Conservation (phyloP, 306 rosid species). For the Cicer yamashitae region DNA sequence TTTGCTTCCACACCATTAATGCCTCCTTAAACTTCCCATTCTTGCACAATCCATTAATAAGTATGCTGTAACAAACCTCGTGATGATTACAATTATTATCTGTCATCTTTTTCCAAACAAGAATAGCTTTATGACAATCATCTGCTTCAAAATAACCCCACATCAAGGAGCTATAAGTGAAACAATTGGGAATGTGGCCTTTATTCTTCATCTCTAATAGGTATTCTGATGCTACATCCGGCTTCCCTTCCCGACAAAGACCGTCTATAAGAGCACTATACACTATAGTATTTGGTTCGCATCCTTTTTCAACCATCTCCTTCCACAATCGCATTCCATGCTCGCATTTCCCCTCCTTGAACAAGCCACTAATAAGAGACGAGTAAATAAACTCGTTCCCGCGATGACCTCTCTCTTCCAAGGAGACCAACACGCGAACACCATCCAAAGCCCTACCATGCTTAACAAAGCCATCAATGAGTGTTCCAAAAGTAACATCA, state of each 20-base stretch:
- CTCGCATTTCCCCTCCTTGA: conserved; percentile 77
- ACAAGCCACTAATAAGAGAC: conserved; percentile 81
- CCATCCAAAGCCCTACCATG: conserved; percentile 79
- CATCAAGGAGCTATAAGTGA: conserved; percentile 82
- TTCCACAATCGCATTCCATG: conserved; percentile 80
- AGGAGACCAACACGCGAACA: conserved; percentile 56
- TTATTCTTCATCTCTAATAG: conserved; percentile 70
- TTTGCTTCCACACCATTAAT: conserved; percentile 86
- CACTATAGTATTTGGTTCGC: conserved; percentile 68
- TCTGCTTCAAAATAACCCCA: conserved; percentile 73
- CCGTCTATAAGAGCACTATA: conserved; percentile 85
- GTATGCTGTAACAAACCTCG: conserved; percentile 76
- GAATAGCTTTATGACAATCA: conserved; percentile 67
- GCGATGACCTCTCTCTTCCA: conserved; percentile 75
- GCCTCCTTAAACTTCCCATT: conserved; percentile 78
- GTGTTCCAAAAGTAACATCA: conserved; percentile 85
- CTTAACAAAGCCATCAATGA: conserved; percentile 84
- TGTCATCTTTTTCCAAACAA: conserved; percentile 80
- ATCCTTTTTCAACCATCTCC: conserved; percentile 71
- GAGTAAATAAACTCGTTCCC: conserved; percentile 82
- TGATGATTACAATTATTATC: conserved; percentile 50
- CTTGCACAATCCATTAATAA: conserved; percentile 79
- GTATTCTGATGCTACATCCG: conserved; percentile 65
- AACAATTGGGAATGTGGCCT: conserved; percentile 72
- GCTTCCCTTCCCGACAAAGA: conserved; percentile 80